A percentile compares a stretch with the other conserved stretches of the same genome.
phyloP scores from a whole-genome alignment of 441 rosid genomes.

The Syzygium malaccense region DNA sequence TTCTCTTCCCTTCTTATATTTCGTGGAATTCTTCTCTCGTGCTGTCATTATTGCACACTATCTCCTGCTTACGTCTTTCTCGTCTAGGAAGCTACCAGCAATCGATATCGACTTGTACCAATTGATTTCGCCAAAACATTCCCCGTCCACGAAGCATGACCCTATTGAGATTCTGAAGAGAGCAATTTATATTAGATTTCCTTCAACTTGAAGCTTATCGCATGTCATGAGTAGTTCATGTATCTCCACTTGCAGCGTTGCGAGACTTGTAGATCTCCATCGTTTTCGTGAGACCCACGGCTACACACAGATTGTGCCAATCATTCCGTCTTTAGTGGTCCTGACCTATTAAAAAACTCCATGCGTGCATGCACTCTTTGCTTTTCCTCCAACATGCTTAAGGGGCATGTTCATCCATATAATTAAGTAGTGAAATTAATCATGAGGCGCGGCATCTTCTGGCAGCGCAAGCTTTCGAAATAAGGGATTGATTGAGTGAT shows the following conservation, averaged over 20 bases:
- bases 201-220: background rate
- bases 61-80: background rate
- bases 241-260: background rate
- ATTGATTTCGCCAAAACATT: background rate
- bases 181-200: background rate
- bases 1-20: background rate
- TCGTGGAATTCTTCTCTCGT: background rate
- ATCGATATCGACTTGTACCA: background rate
- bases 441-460: background rate
- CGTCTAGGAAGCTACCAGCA: background rate
- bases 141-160: background rate
- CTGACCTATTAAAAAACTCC: background rate
- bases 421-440: background rate
- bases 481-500: background rate
- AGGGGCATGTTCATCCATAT: background rate
- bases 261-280: background rate
- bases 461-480: background rate
- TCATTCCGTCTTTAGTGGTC: background rate
- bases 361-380: background rate
- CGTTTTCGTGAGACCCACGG: background rate
- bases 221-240: background rate
- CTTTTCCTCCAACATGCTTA: background rate
- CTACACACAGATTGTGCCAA: background rate
- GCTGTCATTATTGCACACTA: background rate
- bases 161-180: background rate